phyloP scores from a whole-genome alignment of 352 stramenopile genomes.

The Salisapilia sapeloensis region DNA sequence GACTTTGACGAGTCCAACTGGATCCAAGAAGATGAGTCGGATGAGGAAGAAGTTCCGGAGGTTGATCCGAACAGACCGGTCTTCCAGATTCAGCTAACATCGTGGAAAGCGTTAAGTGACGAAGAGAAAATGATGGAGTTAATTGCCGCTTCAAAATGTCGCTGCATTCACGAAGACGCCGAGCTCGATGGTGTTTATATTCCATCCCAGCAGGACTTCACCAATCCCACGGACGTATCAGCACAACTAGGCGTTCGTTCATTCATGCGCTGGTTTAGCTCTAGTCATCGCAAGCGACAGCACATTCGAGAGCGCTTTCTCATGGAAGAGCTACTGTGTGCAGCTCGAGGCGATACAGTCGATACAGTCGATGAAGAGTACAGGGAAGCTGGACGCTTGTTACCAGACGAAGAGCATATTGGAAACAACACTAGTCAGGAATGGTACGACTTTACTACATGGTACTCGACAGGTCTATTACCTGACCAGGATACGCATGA shows the following conservation, averaged over 20 bases:
- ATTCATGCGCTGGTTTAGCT: conserved; percentile 42
- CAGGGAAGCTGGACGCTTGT: conserved; percentile 8
- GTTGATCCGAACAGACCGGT: not conserved
- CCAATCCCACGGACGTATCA: conserved; percentile 18
- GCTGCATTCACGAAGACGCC: conserved; percentile 17
- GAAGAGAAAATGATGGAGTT: conserved; percentile 27
- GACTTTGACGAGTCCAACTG: conserved; percentile 12
- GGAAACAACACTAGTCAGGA: conserved; percentile 5
- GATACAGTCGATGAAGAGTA: conserved; percentile 18
- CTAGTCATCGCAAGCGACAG: conserved; percentile 17
- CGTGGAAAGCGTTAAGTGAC: conserved; percentile 21
- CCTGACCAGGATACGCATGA: not conserved
- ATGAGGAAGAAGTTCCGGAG: not conserved
- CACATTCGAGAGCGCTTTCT: conserved; percentile 35
- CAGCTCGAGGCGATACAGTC: conserved; percentile 18
- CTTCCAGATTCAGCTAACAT: conserved; percentile 8
- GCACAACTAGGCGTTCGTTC: conserved; percentile 19
- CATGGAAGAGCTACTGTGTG: conserved; percentile 33
- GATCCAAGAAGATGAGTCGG: conserved; percentile 5
- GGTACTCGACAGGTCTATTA: conserved; percentile 22
- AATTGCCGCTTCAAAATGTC: conserved; percentile 34
- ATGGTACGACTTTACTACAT: conserved; percentile 30
- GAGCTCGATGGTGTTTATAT: conserved; percentile 15
- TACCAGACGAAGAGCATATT: conserved; percentile 9
- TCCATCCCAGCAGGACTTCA: conserved; percentile 24